Conservation (phyloP, 2,329 filamentous ascomycete genomes). For the Phoma sp. region DNA sequence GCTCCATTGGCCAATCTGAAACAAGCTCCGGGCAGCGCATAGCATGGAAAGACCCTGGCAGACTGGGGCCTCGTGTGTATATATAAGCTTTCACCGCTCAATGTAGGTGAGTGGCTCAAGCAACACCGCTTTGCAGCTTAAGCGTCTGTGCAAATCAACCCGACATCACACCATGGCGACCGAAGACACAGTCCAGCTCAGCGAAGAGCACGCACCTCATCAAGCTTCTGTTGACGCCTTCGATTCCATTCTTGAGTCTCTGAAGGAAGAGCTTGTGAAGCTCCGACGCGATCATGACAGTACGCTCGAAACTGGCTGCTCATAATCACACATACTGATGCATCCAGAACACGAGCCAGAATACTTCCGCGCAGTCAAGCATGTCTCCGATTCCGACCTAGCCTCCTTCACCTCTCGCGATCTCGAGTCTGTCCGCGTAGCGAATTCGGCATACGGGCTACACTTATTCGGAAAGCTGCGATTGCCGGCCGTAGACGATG, state of each 20-base stretch:
- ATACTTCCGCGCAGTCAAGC: slow-evolving; percentile 47
- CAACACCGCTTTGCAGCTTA: not conserved
- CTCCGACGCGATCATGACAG: slow-evolving; percentile 45
- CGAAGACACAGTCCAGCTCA: slow-evolving; percentile 43
- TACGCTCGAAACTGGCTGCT: slow-evolving; percentile 10
- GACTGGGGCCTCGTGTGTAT: not conserved
- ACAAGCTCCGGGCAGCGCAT: slow-evolving; percentile 8
- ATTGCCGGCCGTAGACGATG: slow-evolving; percentile 30
- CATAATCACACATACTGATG: not conserved
- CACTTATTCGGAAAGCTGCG: slow-evolving; percentile 41
- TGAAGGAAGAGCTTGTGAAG: slow-evolving; percentile 43
- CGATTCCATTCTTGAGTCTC: slow-evolving; percentile 34
- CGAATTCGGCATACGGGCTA: slow-evolving; percentile 39
- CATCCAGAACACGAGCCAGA: slow-evolving; percentile 44
- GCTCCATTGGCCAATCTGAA: not conserved
- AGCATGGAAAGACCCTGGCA: slow-evolving; percentile 6
- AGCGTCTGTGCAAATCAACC: not conserved
- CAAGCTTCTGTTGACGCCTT: slow-evolving; percentile 45
- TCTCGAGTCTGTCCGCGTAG: slow-evolving; percentile 38
- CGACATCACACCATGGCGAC: slow-evolving; percentile 39
- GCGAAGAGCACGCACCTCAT: slow-evolving; percentile 41
- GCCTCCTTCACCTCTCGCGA: slow-evolving; percentile 33
- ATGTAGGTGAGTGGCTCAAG: not conserved
- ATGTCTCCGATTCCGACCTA: slow-evolving; percentile 48
- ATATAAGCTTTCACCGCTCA: not conserved